Evolutionary conservation across 2,329 filamentous ascomycete species (phyloP).

Genomic region (Aspergillus transmontanensis): DNA sequence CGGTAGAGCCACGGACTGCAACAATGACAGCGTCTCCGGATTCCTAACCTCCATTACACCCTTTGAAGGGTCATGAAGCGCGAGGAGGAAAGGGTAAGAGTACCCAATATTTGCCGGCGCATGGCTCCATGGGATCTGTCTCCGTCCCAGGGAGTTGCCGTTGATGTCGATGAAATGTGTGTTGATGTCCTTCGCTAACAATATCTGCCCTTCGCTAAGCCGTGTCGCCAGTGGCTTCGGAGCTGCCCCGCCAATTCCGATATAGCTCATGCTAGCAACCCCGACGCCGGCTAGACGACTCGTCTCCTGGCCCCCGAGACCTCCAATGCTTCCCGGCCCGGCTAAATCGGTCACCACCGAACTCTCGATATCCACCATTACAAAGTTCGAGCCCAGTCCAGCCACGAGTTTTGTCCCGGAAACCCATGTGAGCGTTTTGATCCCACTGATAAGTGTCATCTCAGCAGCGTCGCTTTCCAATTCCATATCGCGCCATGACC

Average conservation of each 20-base stretch:
- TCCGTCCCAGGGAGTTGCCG: slow-evolving; percentile 77
- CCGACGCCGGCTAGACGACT: slow-evolving; percentile 81
- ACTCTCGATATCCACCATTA: slow-evolving; percentile 81
- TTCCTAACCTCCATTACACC: slow-evolving; percentile 89
- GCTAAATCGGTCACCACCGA: slow-evolving; percentile 75
- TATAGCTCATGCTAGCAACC: slow-evolving; percentile 90
- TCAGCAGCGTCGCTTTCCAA: slow-evolving; percentile 72
- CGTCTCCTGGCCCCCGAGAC: slow-evolving; percentile 64
- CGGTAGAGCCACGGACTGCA: slow-evolving; percentile 82
- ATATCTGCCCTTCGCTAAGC: slow-evolving; percentile 77
- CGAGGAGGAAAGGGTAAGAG: slow-evolving; percentile 93
- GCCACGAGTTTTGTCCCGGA: slow-evolving; percentile 83
- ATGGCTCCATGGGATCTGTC: slow-evolving; percentile 87
- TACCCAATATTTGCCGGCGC: slow-evolving; percentile 92
- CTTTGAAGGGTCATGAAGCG: slow-evolving; percentile 79
- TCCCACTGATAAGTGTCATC: slow-evolving; percentile 76
- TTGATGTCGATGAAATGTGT: slow-evolving; percentile 86
- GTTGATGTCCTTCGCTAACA: slow-evolving; percentile 97
- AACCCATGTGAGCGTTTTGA: slow-evolving; percentile 90
- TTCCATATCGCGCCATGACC: slow-evolving; percentile 97
- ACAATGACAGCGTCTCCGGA: slow-evolving; percentile 82
- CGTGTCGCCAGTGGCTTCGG: slow-evolving; percentile 86
- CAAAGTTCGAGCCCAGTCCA: slow-evolving; percentile 88
- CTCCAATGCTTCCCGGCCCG: slow-evolving; percentile 72
- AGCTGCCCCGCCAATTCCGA: slow-evolving; percentile 88